These are phyloP conservation scores for Hypoxylon trugodes DNA, from an alignment of 495 filamentous ascomycete genomes.

Conservation along the genomic window DNA sequence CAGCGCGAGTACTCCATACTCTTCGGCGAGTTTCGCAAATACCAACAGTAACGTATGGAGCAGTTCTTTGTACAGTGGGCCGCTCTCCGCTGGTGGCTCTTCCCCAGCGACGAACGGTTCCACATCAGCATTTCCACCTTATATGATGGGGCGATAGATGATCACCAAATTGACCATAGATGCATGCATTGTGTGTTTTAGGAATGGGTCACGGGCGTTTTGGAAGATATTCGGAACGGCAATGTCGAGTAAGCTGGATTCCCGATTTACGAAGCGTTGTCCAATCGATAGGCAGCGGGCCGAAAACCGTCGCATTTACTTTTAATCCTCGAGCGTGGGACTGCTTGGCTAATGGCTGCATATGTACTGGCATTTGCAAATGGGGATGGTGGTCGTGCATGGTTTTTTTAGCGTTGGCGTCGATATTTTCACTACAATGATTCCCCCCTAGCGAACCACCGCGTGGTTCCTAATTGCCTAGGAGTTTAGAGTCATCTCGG, in stretches of 20 bases:
- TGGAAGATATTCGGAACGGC: conserved; percentile 31
- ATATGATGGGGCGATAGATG: conserved; percentile 41
- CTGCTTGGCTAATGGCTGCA: conserved; percentile 45
- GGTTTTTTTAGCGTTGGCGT: conserved; percentile 44
- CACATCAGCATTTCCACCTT: conserved; percentile 28
- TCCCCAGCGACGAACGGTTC: conserved; percentile 32
- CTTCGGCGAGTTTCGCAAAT: conserved; percentile 17
- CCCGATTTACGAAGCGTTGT: conserved; percentile 13
- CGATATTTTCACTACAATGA: conserved; percentile 38
- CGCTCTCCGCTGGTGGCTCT: conserved; percentile 32
- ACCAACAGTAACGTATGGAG: conserved; percentile 36
- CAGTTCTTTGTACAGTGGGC: conserved; percentile 34
- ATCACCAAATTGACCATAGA: conserved; percentile 21
- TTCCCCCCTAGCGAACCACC: conserved; percentile 37
- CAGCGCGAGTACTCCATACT: conserved; percentile 23
- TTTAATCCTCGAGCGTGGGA: conserved; percentile 30
- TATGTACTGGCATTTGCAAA: conserved; percentile 44
- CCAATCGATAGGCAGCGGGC: conserved; percentile 10
- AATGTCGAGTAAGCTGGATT: conserved; percentile 13
- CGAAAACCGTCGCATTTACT: conserved; percentile 22
- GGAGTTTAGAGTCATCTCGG: conserved; percentile 43
- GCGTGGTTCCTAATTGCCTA: conserved; percentile 34
- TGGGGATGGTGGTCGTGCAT: conserved; percentile 42
- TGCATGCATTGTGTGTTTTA: conserved; percentile 24
- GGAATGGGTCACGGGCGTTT: conserved; percentile 33